phyloP scores from a whole-genome alignment of 345 rosid species.

The Brassica rapa region DNA sequence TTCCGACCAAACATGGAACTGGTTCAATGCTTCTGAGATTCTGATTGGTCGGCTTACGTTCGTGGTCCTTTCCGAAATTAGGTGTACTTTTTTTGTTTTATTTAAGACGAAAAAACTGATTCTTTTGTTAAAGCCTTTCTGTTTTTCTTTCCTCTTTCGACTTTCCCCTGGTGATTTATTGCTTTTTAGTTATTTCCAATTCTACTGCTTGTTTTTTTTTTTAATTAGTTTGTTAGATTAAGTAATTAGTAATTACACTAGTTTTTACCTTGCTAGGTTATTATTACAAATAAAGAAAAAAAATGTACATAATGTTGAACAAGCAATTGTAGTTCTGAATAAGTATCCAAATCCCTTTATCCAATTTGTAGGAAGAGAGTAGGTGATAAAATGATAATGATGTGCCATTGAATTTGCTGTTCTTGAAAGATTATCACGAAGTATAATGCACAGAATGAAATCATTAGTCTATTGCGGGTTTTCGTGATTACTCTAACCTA shows the following conservation, averaged over 20 bases:
- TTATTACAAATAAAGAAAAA: not conserved
- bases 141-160: constrained; percentile 1
- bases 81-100: constrained; percentile 12
- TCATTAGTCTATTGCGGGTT: too few relatives aligned
- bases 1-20: constrained; percentile 20
- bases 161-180: not conserved
- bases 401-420: not conserved
- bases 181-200: not conserved
- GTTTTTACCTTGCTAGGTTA: not conserved
- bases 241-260: not conserved
- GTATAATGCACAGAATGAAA: not conserved
- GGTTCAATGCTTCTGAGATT: constrained; percentile 18
- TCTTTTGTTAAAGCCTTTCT: constrained; percentile 32
- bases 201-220: not conserved
- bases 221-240: too few relatives aligned
- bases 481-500: too few relatives aligned
- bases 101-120: constrained; percentile 23
- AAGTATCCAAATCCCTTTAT: not conserved
- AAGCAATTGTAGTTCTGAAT: not conserved
- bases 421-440: not conserved
- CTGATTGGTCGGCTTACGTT: constrained; percentile 12
- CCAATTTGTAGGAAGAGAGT: not conserved
- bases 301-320: not conserved
- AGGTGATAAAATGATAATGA: not conserved
- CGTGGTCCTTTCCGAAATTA: constrained; percentile 20